Conservation (phyloP, 768 basidiomycete genomes). For the Galerina marginata region DNA sequence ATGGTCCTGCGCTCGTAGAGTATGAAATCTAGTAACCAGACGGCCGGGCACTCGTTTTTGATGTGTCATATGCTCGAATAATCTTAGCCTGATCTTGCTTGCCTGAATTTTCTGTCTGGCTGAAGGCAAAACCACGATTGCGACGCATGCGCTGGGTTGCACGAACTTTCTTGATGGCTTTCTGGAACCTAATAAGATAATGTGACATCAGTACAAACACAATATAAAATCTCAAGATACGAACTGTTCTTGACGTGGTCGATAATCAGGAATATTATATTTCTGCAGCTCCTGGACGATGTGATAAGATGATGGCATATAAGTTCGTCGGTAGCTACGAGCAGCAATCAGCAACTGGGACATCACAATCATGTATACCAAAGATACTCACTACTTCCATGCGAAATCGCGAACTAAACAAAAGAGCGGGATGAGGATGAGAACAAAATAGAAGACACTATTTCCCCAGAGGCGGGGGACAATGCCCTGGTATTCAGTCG, state of each 20-base stretch:
- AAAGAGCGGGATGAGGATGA: constrained; percentile 82
- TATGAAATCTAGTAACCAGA: constrained; percentile 66
- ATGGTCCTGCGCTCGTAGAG: constrained; percentile 33
- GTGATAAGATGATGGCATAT: constrained; percentile 91
- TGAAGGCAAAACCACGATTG: constrained; percentile 97
- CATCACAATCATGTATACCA: constrained; percentile 9
- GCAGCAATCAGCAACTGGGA: constrained; percentile 14
- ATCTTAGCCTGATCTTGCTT: constrained; percentile 87
- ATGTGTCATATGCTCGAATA: constrained; percentile 89
- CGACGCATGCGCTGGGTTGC: constrained; percentile 97
- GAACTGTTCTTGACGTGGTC: constrained; percentile 96
- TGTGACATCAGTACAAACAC: constrained; percentile 6
- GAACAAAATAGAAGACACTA: constrained; percentile 86
- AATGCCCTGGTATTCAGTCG: constrained; percentile 87
- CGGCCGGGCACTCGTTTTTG: constrained; percentile 72
- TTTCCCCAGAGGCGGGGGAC: constrained; percentile 91
- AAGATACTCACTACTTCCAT: constrained; percentile 91
- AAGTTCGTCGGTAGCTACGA: constrained; percentile 86
- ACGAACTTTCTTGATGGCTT: constrained; percentile 99
- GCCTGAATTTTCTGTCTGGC: constrained; percentile 87
- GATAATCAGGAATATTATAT: constrained; percentile 96
- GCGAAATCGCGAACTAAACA: constrained; percentile 88
- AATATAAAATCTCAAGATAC: constrained; percentile 31
- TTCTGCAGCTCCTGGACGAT: constrained; percentile 99
- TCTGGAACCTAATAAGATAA: constrained; percentile 76